Base-by-base conservation (phyloP, 2,329 filamentous ascomycete genomes). In the Cladosporium sp. region DNA sequence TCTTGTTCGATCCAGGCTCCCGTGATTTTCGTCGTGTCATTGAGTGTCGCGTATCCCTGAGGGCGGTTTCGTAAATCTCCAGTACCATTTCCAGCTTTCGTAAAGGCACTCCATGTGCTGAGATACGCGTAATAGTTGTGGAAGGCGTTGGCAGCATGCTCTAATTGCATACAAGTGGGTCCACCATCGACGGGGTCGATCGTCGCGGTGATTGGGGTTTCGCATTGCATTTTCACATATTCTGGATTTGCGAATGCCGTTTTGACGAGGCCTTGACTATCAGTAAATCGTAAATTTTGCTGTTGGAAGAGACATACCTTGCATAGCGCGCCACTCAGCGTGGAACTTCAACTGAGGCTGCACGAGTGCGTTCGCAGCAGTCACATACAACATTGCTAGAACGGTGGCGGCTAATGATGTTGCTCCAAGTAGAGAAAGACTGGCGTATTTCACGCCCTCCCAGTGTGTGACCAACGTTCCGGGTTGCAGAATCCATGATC, bases 331-430 rank as follows among this genome's bases (percentile, higher is more conserved):
- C 39, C 39, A 46, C 39, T 46, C 26, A 34, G 26, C 25, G 1
- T 87, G 85, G 66, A 84, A 85, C 63, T 84, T 87, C 8, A 94
- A 81, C 71, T 91, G 89, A 0, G 91, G 91, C 2, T 90, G 84
- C 0, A 94, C 89, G 76, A 94, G 80, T 10, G 90, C 88, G 67
- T 92, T 89, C 0, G 90, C 89, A 0, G 91, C 91, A 1, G 90
- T 90, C 0, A 89, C 92, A 73, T 93, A 95, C 7, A 94, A 82
- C 71, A 89, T 87, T 0, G 88, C 86, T 1, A 87, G 81, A 2
- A 92, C 67, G 0, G 90, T 87, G 2, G 89, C 88, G 1, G 86
- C 79, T 16, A 94, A 75, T 0, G 89, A 86, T 2, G 92, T 72
- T 1, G 83, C 74, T 0, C 91, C 91, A 1, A 93, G 78, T 0